These are phyloP conservation scores for Hydnomerulius pinastri DNA, from an alignment of 768 basidiomycete species.

Conservation along the genomic window DNA sequence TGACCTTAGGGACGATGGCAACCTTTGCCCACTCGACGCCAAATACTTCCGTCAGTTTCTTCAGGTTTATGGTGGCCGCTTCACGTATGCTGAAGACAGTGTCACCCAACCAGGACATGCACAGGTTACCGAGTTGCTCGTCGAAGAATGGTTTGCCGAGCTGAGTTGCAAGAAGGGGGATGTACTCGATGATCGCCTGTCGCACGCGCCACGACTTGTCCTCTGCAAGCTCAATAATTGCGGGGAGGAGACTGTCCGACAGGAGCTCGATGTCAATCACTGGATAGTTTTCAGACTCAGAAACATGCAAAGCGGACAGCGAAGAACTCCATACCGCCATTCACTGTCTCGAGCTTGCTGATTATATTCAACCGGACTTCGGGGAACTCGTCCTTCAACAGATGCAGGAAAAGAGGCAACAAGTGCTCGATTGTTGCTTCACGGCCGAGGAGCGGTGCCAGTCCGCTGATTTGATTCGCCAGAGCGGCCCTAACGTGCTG, in stretches of 20 bases:
- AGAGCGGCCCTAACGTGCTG: slow-evolving; percentile 98
- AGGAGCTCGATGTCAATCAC: slow-evolving; percentile 98
- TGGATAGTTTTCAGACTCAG: slow-evolving; percentile 32
- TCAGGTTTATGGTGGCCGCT: slow-evolving; percentile 95
- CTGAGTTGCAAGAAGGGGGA: slow-evolving; percentile 98
- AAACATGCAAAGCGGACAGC: background rate
- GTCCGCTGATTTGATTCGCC: slow-evolving; percentile 93
- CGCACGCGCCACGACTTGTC: slow-evolving; percentile 99
- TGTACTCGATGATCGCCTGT: slow-evolving; percentile 99
- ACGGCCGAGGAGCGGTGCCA: slow-evolving; percentile 91
- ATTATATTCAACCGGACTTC: slow-evolving; percentile 98
- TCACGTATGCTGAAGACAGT: slow-evolving; percentile 98
- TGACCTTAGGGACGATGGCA: slow-evolving; percentile 94
- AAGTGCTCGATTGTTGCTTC: slow-evolving; percentile 95
- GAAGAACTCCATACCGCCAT: slow-evolving; percentile 63
- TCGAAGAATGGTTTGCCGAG: slow-evolving; percentile 97
- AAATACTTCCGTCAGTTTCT: slow-evolving; percentile 97
- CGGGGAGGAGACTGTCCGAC: slow-evolving; percentile 93
- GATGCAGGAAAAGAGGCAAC: slow-evolving; percentile 93
- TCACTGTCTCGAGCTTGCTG: slow-evolving; percentile 96
- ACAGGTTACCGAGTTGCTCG: slow-evolving; percentile 93
- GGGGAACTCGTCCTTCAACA: slow-evolving; percentile 98
- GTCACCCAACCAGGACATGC: slow-evolving; percentile 99
- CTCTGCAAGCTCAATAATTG: slow-evolving; percentile 96
- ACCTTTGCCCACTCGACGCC: slow-evolving; percentile 96